phyloP scores from a whole-genome alignment of 306 rosid genomes.

The Trifolium subterraneum region DNA sequence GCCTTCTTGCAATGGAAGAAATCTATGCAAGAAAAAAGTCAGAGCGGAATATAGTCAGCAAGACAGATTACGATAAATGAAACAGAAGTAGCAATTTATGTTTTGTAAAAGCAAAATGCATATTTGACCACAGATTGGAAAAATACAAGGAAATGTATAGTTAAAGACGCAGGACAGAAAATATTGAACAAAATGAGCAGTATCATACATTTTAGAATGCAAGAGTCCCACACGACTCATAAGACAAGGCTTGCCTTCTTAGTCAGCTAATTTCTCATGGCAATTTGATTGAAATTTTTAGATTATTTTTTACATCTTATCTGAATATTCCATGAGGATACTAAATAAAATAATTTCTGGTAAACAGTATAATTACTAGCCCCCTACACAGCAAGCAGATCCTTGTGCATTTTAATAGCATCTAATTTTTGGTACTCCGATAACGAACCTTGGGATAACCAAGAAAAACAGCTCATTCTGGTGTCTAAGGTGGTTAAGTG shows the following conservation, averaged over 20 bases:
- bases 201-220: background rate
- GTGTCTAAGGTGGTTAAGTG: background rate
- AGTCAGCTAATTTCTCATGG: slow-evolving; percentile 25
- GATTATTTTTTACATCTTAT: background rate
- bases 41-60: slow-evolving; percentile 34
- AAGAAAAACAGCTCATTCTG: too few relatives aligned
- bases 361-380: background rate
- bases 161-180: background rate
- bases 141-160: background rate
- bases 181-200: slow-evolving; percentile 2
- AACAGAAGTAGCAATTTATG: background rate
- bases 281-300: slow-evolving; percentile 13
- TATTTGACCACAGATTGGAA: slow-evolving; percentile 10
- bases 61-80: slow-evolving; percentile 11
- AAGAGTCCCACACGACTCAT: background rate
- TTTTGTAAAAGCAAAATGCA: background rate
- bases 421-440: too few relatives aligned
- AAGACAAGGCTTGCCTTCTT: slow-evolving; percentile 13
- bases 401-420: background rate
- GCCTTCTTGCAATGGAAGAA: slow-evolving; percentile 77
- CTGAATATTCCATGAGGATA: background rate
- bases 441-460: too few relatives aligned
- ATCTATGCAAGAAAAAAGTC: slow-evolving; percentile 46
- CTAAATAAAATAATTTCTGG: background rate
- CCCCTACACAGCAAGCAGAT: background rate